Percentiles rank a stretch among this genome's conserved stretches.
These are phyloP conservation scores for Metschnikowia continentalis DNA, from an alignment of 805 yeast species.

Conservation along the genomic window DNA sequence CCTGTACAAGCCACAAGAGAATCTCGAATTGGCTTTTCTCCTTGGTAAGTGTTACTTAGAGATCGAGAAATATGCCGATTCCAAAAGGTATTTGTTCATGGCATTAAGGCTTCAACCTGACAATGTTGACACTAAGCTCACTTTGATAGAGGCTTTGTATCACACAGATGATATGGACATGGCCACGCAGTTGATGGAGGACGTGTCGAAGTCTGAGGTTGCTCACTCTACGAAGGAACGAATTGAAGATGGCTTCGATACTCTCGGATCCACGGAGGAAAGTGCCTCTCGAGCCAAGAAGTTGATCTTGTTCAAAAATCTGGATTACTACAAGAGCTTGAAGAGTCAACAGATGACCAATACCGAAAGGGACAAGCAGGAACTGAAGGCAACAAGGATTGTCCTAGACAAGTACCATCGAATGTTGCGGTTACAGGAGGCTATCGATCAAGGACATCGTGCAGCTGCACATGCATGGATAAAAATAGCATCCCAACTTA, in stretches of 20 bases:
- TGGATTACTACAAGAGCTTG: constrained; percentile 11
- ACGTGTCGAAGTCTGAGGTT: constrained; percentile 38
- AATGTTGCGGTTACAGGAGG: constrained; percentile 46
- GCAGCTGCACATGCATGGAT: constrained; percentile 79
- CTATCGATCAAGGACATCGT: constrained; percentile 35
- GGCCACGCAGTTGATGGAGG: constrained; percentile 52
- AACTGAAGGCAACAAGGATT: constrained; percentile 52
- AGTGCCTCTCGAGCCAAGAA: neutral
- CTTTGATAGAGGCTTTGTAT: constrained; percentile 77
- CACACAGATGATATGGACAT: constrained; percentile 56
- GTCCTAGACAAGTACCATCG: constrained; percentile 54
- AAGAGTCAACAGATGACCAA: constrained; percentile 27
- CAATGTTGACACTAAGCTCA: constrained; percentile 68
- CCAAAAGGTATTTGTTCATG: constrained; percentile 54
- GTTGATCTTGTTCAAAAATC: constrained; percentile 16
- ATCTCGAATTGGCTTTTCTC: constrained; percentile 49
- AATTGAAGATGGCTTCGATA: constrained; percentile 7
- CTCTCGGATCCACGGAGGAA: neutral
- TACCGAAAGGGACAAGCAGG: constrained; percentile 49
- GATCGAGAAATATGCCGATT: constrained; percentile 62
- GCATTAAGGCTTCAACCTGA: constrained; percentile 55
- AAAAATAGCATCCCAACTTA: constrained; percentile 73
- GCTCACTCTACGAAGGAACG: neutral
- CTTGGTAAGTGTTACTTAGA: constrained; percentile 78
- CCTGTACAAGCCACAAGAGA: constrained; percentile 25